Conservation (phyloP, 2,329 filamentous ascomycete genomes). For the Fusarium incarnatum region DNA sequence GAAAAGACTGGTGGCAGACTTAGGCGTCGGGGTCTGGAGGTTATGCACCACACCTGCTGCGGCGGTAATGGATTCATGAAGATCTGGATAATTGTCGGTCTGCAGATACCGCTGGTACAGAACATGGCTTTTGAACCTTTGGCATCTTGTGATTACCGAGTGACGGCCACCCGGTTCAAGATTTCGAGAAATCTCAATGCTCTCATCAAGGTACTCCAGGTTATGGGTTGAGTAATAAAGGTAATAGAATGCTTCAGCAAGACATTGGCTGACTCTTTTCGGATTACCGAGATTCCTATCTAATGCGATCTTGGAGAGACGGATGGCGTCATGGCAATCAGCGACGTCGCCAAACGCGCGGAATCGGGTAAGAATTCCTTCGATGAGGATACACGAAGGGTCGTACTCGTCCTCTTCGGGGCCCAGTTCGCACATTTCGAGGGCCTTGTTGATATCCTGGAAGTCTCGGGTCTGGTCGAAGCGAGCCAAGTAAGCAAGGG, state of each 20-base stretch:
- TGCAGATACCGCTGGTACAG: neutral
- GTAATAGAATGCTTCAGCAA: neutral
- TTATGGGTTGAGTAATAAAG: neutral
- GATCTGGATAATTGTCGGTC: rapidly evolving
- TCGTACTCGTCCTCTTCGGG: rapidly evolving
- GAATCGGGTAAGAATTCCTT: neutral
- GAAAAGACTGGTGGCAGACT: neutral
- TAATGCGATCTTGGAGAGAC: neutral
- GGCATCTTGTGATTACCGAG: neutral
- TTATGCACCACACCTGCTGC: neutral
- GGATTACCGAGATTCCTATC: rapidly evolving
- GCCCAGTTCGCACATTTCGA: neutral
- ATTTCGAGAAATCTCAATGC: neutral
- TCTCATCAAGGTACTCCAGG: neutral
- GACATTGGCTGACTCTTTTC: neutral
- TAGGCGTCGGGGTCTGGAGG: neutral
- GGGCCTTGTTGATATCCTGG: neutral
- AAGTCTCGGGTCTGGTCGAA: neutral
- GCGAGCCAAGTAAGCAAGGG: neutral
- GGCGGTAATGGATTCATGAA: neutral
- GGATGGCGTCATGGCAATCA: neutral
- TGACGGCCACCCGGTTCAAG: neutral
- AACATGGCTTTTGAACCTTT: neutral
- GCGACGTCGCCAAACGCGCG: neutral
- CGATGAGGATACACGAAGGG: neutral